Evolutionary conservation across 2,329 filamentous ascomycete species (phyloP), one percentile per base, ranked within the genome.

Genomic region (Tolypocladium tropicale): DNA sequence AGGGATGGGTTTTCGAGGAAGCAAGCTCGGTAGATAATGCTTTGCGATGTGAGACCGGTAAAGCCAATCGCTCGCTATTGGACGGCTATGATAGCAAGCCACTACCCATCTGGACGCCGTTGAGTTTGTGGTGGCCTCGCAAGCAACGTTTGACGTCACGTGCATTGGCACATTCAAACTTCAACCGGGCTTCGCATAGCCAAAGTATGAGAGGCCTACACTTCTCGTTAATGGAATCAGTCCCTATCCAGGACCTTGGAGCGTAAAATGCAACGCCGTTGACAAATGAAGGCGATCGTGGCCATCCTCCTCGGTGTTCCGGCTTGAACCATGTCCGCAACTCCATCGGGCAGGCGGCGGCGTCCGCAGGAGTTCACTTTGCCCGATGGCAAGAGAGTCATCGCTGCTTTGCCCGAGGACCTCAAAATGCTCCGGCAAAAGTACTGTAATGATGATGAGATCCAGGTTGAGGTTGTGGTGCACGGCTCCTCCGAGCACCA

Each of bases 331-430:
- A 63, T 67, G 65, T 63, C 65, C 34, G 62, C 62, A 33, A 60
- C 59, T 21, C 55, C 60, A 23, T 54, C 60, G 4, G 51, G 57
- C 46, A 62, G 61, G 55, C 63, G 65, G 30, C 73, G 73, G 32
- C 71, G 75, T 34, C 69, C 81, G 0, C 73, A 77, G 25, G 77
- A 83, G 57, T 80, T 85, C 57, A 63, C 78, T 3, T 75, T 78
- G 51, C 81, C 82, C 0, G 72, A 79, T 64, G 83, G 83, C 30
- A 75, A 74, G 55, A 76, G 76, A 59, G 73, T 85, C 6, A 77
- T 85, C 55, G 77, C 84, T 53, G 79, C 79, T 7, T 68, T 76
- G 1, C 82, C 82, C 1, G 78, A 82, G 61, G 81, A 85, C 59
- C 74, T 76, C 4, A 71, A 74, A n/a, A 63, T 64, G 1, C 65